Base-by-base conservation (phyloP, 2,329 filamentous ascomycete species). In the Fusarium hostae region DNA sequence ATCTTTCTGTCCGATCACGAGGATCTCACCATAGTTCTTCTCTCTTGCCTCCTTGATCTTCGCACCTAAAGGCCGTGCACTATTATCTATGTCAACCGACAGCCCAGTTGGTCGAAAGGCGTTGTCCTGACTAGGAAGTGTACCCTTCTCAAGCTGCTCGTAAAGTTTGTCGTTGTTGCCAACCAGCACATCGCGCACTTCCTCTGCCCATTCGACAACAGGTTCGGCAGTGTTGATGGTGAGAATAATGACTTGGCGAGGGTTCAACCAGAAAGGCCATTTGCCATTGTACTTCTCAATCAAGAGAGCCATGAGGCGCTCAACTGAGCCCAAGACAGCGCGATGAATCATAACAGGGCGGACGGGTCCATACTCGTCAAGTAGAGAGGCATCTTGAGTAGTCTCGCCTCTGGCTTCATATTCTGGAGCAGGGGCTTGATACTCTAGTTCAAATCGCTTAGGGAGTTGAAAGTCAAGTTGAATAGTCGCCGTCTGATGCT, bases 401-500 rank as follows among this genome's bases (percentile, higher is more conserved):
- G 81, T 84, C 77, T 86, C 80, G 48, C 88, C 85, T 61, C 84
- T 83, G 28, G 84, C 82, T 75, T 92, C 90, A 22, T 86, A 78
- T 70, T 91, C 89, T 0, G 91, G 89, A 1, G 90, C 89, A 0
- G 91, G 90, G 2, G 90, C 90, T 76, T 89, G 85, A 77, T 97
- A 97, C 76, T 91, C 87, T 39, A 97, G 84, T 48, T 89, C 89
- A 78, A 97, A 97, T 16, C 94, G 89, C 78, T 93, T 92, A 2
- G 94, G 94, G 4, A 97, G 86, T 81, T 97, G 94, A 79, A 97
- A 97, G 79, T 97, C 94, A 32, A 97, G 88, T 83, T 97, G 94
- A 55, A 97, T 91, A 0, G 94, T 97, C 6, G 94, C 94, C 5
- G 94, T 93, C 79, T 97, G 94, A 78, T 97, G 94, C 76, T 94